phyloP scores from a whole-genome alignment of 2,329 filamentous ascomycete species.

The Pyrenophora graminea region DNA sequence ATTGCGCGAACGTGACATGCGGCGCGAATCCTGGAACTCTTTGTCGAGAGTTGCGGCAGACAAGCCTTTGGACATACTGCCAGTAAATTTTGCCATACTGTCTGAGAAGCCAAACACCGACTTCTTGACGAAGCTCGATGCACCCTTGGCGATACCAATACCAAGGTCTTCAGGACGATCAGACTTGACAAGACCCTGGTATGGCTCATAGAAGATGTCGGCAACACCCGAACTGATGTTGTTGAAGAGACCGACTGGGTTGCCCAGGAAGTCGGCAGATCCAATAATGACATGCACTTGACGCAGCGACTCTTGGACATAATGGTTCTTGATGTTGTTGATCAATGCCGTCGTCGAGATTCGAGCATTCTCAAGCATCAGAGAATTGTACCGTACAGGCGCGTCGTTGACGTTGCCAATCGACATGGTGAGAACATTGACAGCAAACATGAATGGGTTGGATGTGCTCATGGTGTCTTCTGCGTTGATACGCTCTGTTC shows the following conservation, averaged over 20 bases:
- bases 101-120: slow-evolving; percentile 97
- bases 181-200: slow-evolving; percentile 95
- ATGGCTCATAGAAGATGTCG: slow-evolving; percentile 99
- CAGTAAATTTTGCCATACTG: slow-evolving; percentile 96
- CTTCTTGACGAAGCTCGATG: slow-evolving; percentile 97
- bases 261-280: slow-evolving; percentile 95
- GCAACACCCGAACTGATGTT: slow-evolving; percentile 96
- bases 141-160: slow-evolving; percentile 92
- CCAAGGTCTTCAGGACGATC: slow-evolving; percentile 95
- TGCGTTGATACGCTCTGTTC: slow-evolving; percentile 93
- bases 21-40: slow-evolving; percentile 94
- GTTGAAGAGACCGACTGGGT: slow-evolving; percentile 96
- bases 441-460: slow-evolving; percentile 97
- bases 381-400: slow-evolving; percentile 86
- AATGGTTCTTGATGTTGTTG: slow-evolving; percentile 88
- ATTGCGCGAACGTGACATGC: slow-evolving; percentile 91
- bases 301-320: slow-evolving; percentile 92
- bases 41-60: slow-evolving; percentile 96
- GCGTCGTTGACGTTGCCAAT: slow-evolving; percentile 99
- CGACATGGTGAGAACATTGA: slow-evolving; percentile 98
- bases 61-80: slow-evolving; percentile 93
- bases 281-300: slow-evolving; percentile 97
- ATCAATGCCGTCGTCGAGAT: slow-evolving; percentile 84
- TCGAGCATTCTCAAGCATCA: slow-evolving; percentile 93
- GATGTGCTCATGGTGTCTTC: slow-evolving; percentile 87